Conservation (phyloP, 2,329 filamentous ascomycete species). For the Lasiodiplodia sp. region DNA sequence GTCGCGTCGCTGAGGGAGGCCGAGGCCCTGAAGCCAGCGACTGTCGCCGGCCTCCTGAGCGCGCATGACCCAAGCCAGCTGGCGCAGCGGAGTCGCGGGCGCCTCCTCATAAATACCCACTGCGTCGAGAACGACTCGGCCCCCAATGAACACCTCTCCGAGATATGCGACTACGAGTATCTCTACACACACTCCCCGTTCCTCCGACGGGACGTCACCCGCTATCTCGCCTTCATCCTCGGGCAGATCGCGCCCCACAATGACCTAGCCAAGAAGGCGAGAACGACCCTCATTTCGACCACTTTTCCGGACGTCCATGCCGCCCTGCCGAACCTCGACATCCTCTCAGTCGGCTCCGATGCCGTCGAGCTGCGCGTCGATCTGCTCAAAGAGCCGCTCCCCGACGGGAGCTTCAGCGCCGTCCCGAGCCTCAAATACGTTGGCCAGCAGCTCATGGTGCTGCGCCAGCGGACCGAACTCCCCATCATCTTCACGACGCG, state of each 20-base stretch:
- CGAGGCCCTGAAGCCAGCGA: conserved; percentile 62
- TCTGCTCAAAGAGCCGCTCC: conserved; percentile 74
- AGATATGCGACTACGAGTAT: conserved; percentile 83
- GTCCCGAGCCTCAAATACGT: conserved; percentile 85
- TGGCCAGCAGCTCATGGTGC: conserved; percentile 82
- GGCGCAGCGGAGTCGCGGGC: conserved; percentile 51
- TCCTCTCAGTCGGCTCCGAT: conserved; percentile 85
- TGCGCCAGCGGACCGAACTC: conserved; percentile 83
- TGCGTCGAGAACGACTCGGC: conserved; percentile 69
- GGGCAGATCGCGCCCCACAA: conserved; percentile 82
- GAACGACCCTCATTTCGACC: conserved; percentile 86
- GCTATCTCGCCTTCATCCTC: conserved; percentile 80
- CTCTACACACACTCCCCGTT: conserved; percentile 78
- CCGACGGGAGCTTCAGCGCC: conserved; percentile 66
- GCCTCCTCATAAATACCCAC: conserved; percentile 78
- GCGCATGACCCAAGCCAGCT: conserved; percentile 3
- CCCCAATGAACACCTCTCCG: conserved; percentile 69
- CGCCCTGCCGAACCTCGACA: conserved; percentile 84
- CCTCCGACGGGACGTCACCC: conserved; percentile 76
- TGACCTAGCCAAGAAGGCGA: conserved; percentile 76
- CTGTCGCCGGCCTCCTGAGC: conserved; percentile 65
- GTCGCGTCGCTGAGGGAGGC: conserved; percentile 64
- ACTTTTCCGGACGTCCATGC: conserved; percentile 87
- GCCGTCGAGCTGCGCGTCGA: conserved; percentile 87
- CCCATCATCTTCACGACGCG: conserved; percentile 91